phyloP scores from a whole-genome alignment of 208 protist genomes.

The Leishmania major region DNA sequence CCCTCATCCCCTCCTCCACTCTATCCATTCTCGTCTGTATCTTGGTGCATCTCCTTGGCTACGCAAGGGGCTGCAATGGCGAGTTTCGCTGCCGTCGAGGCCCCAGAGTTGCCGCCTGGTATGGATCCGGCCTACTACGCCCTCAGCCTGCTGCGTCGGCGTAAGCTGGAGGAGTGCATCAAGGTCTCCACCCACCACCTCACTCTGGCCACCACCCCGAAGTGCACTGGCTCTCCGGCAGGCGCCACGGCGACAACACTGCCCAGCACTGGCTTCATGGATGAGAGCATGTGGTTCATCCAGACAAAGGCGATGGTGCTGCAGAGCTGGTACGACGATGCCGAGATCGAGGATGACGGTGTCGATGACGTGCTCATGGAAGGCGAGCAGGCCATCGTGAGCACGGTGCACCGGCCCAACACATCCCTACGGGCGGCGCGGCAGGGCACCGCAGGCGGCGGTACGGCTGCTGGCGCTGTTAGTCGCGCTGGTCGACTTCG shows the following conservation, averaged over 20 bases:
- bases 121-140: constrained; percentile 93
- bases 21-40: neutral
- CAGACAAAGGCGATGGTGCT: constrained; percentile 91
- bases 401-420: constrained; percentile 73
- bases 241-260: neutral
- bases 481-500: constrained; percentile 38
- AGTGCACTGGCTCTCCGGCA: neutral
- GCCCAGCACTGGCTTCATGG: constrained; percentile 16
- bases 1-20: too few species aligned
- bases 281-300: constrained; percentile 92
- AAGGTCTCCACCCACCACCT: constrained; percentile 77
- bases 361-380: constrained; percentile 94
- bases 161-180: constrained; percentile 86
- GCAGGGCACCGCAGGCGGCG: constrained; percentile 31
- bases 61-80: constrained; percentile 2
- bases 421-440: constrained; percentile 76
- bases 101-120: constrained; percentile 47
- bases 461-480: neutral
- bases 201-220: constrained; percentile 19
- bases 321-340: constrained; percentile 95
- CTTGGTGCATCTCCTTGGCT: neutral
- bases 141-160: constrained; percentile 83
- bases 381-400: constrained; percentile 85
- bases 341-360: constrained; percentile 95
- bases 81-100: constrained; percentile 1